Evolutionary conservation across 768 basidiomycete genomes (phyloP).

Genomic region (Boletales sp.): DNA sequence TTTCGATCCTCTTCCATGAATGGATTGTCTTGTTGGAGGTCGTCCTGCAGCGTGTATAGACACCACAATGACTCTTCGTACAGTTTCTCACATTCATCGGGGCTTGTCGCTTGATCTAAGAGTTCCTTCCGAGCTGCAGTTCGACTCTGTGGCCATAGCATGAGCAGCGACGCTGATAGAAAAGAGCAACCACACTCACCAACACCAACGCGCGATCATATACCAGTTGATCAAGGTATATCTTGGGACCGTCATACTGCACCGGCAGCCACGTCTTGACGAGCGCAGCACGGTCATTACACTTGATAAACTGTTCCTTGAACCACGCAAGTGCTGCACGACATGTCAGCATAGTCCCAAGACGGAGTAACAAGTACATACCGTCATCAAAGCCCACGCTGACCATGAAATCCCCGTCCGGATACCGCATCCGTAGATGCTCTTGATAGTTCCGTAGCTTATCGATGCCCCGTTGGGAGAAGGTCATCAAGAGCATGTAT

Average conservation of each 20-base stretch:
- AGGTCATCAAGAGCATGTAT: constrained; percentile 89
- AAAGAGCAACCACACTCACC: constrained; percentile 44
- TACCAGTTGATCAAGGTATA: constrained; percentile 85
- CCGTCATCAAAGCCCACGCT: constrained; percentile 82
- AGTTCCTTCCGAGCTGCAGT: constrained; percentile 91
- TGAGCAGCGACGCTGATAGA: neutral
- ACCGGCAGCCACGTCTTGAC: constrained; percentile 86
- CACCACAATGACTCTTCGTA: constrained; percentile 97
- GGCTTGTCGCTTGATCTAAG: constrained; percentile 67
- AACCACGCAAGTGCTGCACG: constrained; percentile 79
- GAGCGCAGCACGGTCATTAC: constrained; percentile 84
- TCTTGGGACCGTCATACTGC: constrained; percentile 77
- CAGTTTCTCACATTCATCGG: constrained; percentile 85
- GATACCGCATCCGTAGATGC: constrained; percentile 75
- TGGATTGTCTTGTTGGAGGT: constrained; percentile 79
- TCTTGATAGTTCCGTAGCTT: constrained; percentile 75
- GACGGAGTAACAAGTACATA: constrained; percentile 24
- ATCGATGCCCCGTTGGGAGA: constrained; percentile 91
- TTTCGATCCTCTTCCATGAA: constrained; percentile 81
- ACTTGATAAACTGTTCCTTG: constrained; percentile 90
- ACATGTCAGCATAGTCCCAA: neutral
- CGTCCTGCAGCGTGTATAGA: constrained; percentile 88
- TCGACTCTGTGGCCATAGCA: constrained; percentile 60
- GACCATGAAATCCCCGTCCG: constrained; percentile 69
- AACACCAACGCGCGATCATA: constrained; percentile 89